phyloP scores from a whole-genome alignment of 495 filamentous ascomycete genomes.

The Penicillium coprophilum region DNA sequence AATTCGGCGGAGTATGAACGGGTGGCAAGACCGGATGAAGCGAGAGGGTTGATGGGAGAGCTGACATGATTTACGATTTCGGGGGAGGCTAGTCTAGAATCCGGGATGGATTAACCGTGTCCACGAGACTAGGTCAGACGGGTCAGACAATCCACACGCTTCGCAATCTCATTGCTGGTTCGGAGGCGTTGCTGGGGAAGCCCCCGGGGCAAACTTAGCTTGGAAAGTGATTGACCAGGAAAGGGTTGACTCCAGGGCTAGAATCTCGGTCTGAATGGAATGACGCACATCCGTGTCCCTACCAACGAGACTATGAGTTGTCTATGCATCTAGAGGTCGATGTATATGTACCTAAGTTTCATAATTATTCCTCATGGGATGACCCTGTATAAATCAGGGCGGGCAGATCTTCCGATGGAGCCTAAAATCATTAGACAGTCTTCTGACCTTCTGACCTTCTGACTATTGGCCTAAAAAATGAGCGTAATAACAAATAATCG shows the following conservation, averaged over 20 bases:
- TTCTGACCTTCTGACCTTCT: too few relatives aligned
- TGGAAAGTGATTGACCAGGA: constrained; percentile 13
- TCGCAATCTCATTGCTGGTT: constrained; percentile 8
- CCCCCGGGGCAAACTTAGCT: constrained; percentile 4
- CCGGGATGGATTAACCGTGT: background rate
- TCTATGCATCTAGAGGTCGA: constrained; percentile 7
- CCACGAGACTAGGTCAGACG: constrained; percentile 5
- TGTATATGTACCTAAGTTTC: constrained; percentile 1
- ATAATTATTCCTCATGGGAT: constrained; percentile 2
- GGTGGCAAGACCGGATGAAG: constrained; percentile 53
- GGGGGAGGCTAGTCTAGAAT: constrained; percentile 18
- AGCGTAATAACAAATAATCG: constrained; percentile 5
- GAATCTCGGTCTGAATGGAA: constrained; percentile 10
- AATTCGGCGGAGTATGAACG: constrained; percentile 57
- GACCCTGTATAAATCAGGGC: constrained; percentile 2
- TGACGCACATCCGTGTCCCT: constrained; percentile 11
- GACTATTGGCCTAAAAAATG: constrained; percentile 1
- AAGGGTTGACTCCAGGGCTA: constrained; percentile 8
- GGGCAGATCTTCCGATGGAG: constrained; percentile 11
- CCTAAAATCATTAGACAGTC: constrained; percentile 6
- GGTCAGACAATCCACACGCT: background rate
- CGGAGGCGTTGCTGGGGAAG: constrained; percentile 10
- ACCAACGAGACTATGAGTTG: constrained; percentile 7
- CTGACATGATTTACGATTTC: constrained; percentile 10
- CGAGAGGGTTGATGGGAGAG: constrained; percentile 26